A percentile compares a stretch with the other conserved stretches of the same genome.
These are phyloP conservation scores for Aspergillus homomorphus DNA, from an alignment of 495 filamentous ascomycete genomes.

Conservation along the genomic window DNA sequence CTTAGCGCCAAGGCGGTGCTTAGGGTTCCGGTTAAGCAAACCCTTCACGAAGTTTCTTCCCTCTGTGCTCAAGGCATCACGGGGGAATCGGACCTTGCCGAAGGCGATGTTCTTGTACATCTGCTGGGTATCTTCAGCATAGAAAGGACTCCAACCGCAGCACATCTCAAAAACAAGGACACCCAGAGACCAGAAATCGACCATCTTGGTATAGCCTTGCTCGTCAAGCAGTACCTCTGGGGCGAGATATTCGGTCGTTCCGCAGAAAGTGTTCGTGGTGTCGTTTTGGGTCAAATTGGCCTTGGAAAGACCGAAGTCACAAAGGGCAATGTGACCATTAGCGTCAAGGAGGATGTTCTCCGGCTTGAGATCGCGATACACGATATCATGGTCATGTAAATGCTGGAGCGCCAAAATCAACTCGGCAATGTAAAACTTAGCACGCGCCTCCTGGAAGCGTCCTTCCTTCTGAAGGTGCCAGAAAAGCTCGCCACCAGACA, in stretches of 20 bases:
- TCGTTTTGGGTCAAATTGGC: slow-evolving; percentile 94
- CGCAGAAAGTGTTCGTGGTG: slow-evolving; percentile 98
- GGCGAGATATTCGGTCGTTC: slow-evolving; percentile 95
- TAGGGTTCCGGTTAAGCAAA: slow-evolving; percentile 92
- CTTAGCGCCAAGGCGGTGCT: slow-evolving; percentile 87
- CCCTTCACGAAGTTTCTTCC: slow-evolving; percentile 98
- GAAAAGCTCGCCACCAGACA: slow-evolving; percentile 97
- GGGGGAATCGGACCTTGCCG: slow-evolving; percentile 94
- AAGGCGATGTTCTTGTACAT: slow-evolving; percentile 99
- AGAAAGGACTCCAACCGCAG: slow-evolving; percentile 98
- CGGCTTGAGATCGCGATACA: slow-evolving; percentile 89
- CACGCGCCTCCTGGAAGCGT: slow-evolving; percentile 87
- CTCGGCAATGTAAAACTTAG: slow-evolving; percentile 99
- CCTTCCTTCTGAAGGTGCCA: slow-evolving; percentile 99
- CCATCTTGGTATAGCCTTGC: slow-evolving; percentile 99
- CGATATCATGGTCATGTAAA: slow-evolving; percentile 93
- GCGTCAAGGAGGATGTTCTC: slow-evolving; percentile 84
- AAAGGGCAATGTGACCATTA: slow-evolving; percentile 81
- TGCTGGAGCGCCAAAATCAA: slow-evolving; percentile 94
- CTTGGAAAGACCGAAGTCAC: slow-evolving; percentile 92
- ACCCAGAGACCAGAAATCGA: slow-evolving; percentile 98
- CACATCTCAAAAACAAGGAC: slow-evolving; percentile 99
- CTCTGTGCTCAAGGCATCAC: slow-evolving; percentile 89
- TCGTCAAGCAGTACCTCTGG: slow-evolving; percentile 95
- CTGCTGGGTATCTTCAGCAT: slow-evolving; percentile 97